Conservation (phyloP, 768 basidiomycete species). For the Termitomyces sp. region DNA sequence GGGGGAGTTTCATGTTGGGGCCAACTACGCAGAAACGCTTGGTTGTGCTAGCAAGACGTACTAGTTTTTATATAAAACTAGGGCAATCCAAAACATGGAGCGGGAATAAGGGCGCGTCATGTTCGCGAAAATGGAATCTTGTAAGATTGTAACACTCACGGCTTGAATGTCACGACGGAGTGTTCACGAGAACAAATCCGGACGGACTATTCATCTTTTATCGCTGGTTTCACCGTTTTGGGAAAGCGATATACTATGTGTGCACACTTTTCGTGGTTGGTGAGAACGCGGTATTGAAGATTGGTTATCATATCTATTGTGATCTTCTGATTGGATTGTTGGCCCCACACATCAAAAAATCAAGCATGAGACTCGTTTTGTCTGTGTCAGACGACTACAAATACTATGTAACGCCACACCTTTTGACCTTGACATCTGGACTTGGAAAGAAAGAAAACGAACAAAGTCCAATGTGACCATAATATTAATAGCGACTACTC, state of each 20-base stretch:
- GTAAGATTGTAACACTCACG: background rate
- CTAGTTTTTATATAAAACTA: slow-evolving; percentile 2
- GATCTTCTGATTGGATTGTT: background rate
- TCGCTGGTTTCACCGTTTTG: background rate
- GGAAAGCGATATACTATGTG: background rate
- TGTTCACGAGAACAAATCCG: slow-evolving; percentile 1
- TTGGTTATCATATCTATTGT: background rate
- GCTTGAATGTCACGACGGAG: background rate
- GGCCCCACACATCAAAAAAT: background rate
- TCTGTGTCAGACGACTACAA: background rate
- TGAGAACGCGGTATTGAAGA: background rate
- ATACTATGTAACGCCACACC: background rate
- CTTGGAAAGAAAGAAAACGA: background rate
- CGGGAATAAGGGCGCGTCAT: background rate
- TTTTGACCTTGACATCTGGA: background rate
- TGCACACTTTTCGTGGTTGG: background rate
- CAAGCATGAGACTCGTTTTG: background rate
- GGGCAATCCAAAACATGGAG: background rate
- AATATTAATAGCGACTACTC: background rate
- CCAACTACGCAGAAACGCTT: background rate
- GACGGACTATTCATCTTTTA: background rate
- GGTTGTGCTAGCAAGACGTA: background rate
- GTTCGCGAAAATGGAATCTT: background rate
- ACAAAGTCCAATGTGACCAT: background rate
- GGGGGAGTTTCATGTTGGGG: slow-evolving; percentile 8